phyloP scores from a whole-genome alignment of 2,329 filamentous ascomycete species.

The Geoglossum cookeanum region DNA sequence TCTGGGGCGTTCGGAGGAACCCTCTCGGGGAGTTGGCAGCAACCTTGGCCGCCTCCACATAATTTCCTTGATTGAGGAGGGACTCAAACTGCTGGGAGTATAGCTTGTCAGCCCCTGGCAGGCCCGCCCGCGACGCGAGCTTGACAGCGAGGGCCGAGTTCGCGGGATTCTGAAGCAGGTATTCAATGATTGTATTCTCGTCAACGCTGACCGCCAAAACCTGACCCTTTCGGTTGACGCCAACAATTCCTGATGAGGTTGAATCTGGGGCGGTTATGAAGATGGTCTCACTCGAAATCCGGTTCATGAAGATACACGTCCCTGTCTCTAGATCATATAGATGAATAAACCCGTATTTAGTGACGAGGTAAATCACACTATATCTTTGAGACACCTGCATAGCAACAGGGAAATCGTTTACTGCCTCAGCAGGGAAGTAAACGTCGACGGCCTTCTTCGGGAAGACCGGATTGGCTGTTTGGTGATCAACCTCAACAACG shows the following conservation, averaged over 20 bases:
- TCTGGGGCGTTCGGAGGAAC: slow-evolving; percentile 84
- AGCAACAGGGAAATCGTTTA: slow-evolving; percentile 92
- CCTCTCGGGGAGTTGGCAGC: slow-evolving; percentile 92
- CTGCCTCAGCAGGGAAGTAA: slow-evolving; percentile 89
- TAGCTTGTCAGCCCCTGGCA: slow-evolving; percentile 84
- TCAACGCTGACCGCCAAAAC: slow-evolving; percentile 88
- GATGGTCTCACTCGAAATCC: slow-evolving; percentile 97
- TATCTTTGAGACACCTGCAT: slow-evolving; percentile 97
- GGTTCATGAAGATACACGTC: slow-evolving; percentile 97
- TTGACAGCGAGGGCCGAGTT: slow-evolving; percentile 90
- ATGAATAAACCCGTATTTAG: slow-evolving; percentile 98
- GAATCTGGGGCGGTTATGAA: slow-evolving; percentile 80
- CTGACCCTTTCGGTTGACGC: slow-evolving; percentile 94
- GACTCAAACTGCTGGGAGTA: slow-evolving; percentile 89
- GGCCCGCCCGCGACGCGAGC: slow-evolving; percentile 80
- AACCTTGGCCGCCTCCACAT: slow-evolving; percentile 78
- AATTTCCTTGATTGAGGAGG: slow-evolving; percentile 61
- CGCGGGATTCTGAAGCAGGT: slow-evolving; percentile 88
- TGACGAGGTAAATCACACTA: slow-evolving; percentile 90
- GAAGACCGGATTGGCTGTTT: slow-evolving; percentile 73
- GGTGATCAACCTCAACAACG: slow-evolving; percentile 92
- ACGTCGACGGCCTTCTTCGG: slow-evolving; percentile 94
- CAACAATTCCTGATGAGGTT: slow-evolving; percentile 72
- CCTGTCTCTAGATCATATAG: slow-evolving; percentile 94
- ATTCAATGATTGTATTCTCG: slow-evolving; percentile 77